Evolutionary conservation across 2,329 filamentous ascomycete species (phyloP), one percentile per base, ranked within the genome.

Genomic region (Fusarium sulawesiense): DNA sequence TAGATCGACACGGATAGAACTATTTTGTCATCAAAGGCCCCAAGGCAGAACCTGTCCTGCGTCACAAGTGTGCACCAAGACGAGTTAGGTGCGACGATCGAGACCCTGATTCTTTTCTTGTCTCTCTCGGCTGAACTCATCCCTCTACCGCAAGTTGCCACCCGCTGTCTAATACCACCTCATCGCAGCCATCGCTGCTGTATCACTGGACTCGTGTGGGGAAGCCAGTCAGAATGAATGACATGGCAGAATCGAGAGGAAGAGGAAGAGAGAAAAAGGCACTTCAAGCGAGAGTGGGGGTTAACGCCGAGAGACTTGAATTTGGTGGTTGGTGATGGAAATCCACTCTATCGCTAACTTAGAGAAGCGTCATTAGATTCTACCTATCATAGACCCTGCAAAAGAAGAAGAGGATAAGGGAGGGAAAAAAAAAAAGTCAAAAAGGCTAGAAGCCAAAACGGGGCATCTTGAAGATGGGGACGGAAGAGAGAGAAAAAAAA

Each of bases 41-140:
- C 41, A 57, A 62, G 56, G 23, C 46, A 64, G 63, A 63, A 64
- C 46, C 56, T 71, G 68, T 53, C 50, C 64, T 71, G 68, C 67
- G 53, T 71, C 64, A 71, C 64, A 71, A 71, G 64, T 51, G 55
- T 46, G 29, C 25, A 21, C 34, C 34, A 42, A 58, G 40, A 23
- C 34, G 32, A 47, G 60, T 21, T 32, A 42, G 51, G 23, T 34
- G 42, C n/a, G 64, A 37, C 41, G 67, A 71, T 61, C 55, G 48
- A 64, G 67, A 71, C 68, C 59, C 56, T 62, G 64, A 42, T 45
- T 47, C 21, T 41, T 41, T 44, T 56, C 23, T 29, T 37, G 23
- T 51, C 32, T 54, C 40, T 40, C 40, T 40, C 46, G 44, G 42
- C 37, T 54, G 37, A 46, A 56, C 47, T 55, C 56, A 53, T 51